Conservation (phyloP, 345 rosid genomes). For the Salix dunnii region DNA sequence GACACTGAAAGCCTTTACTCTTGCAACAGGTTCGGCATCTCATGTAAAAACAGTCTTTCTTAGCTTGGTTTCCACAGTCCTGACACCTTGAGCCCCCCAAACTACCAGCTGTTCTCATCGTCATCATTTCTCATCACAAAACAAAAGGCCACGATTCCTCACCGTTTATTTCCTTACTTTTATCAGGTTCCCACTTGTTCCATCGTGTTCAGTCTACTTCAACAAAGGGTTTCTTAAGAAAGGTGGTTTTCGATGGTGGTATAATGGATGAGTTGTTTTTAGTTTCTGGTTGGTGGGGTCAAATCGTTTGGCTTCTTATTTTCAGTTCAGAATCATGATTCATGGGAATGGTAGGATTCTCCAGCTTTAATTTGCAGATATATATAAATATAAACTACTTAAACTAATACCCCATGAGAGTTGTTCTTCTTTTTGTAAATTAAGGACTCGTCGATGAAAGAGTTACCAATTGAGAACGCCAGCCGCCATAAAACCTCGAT, state of each 20-base stretch:
- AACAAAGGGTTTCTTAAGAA: background rate
- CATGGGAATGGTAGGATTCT: background rate
- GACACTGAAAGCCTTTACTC: conserved; percentile 49
- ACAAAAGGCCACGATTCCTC: background rate
- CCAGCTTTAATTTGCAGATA: background rate
- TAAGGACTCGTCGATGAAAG: background rate
- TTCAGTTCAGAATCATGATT: background rate
- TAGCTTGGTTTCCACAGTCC: conserved; percentile 73
- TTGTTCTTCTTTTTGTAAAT: background rate
- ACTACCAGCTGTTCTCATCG: conserved; percentile 12
- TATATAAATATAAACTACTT: background rate
- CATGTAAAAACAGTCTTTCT: conserved; percentile 51
- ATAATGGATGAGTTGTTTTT: background rate
- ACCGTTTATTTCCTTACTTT: background rate
- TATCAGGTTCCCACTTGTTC: background rate
- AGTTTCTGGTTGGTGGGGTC: background rate
- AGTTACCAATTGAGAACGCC: background rate
- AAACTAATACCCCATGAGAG: background rate
- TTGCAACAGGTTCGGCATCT: conserved; percentile 69
- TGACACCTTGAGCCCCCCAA: conserved; percentile 43
- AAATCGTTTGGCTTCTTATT: background rate
- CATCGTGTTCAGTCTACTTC: background rate
- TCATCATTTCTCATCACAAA: conserved; percentile 1
- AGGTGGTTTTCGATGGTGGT: background rate
- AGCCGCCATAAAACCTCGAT: background rate